Percentiles rank a stretch among this genome's conserved stretches.
phyloP scores from a whole-genome alignment of 2,329 filamentous ascomycete species.

The Sporothrix brasiliensis region DNA sequence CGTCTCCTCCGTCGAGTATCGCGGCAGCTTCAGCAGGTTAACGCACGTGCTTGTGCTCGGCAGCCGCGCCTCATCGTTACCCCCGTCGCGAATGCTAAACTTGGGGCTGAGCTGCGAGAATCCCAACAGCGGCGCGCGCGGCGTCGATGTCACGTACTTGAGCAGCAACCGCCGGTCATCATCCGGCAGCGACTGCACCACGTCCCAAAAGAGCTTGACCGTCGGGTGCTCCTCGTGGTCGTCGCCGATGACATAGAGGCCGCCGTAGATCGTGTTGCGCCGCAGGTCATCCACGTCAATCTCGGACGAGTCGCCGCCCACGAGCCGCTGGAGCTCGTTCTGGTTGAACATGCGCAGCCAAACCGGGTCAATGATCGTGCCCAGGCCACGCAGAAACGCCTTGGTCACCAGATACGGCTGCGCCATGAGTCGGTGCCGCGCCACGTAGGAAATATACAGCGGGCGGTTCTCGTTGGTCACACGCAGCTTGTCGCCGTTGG shows the following conservation, averaged over 20 bases:
- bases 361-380: constrained; percentile 82
- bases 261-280: constrained; percentile 81
- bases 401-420: constrained; percentile 82
- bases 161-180: constrained; percentile 80
- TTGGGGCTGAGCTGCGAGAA: constrained; percentile 82
- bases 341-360: constrained; percentile 99
- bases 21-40: constrained; percentile 88
- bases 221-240: constrained; percentile 85
- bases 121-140: constrained; percentile 83
- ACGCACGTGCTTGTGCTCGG: constrained; percentile 96
- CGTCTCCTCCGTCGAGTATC: constrained; percentile 67
- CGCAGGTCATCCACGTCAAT: constrained; percentile 88
- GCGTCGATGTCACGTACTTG: constrained; percentile 94
- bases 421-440: constrained; percentile 78
- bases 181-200: constrained; percentile 76
- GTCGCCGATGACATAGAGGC: constrained; percentile 86
- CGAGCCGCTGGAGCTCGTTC: constrained; percentile 86
- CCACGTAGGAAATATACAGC: constrained; percentile 92
- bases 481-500: constrained; percentile 71
- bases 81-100: constrained; percentile 88
- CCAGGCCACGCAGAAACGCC: constrained; percentile 84
- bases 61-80: constrained; percentile 72
- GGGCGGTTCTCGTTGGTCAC: constrained; percentile 93
- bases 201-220: constrained; percentile 86
- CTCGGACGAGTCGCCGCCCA: constrained; percentile 81